Evolutionary conservation across 768 basidiomycete species (phyloP), one percentile per base, ranked within the genome.

Genomic region (Lentinus brumalis): DNA sequence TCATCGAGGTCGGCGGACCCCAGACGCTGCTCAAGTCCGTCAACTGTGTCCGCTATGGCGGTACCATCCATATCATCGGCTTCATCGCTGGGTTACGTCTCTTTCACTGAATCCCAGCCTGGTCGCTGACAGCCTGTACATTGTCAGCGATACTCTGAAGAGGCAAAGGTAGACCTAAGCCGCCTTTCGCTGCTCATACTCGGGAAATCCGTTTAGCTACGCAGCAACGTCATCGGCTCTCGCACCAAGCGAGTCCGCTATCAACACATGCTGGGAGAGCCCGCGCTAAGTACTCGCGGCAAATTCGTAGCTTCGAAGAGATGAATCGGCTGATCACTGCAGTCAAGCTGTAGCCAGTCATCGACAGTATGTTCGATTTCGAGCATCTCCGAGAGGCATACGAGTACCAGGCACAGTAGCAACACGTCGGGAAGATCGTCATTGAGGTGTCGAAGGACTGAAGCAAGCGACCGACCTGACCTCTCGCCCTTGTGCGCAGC

Each of bases 401-500:
- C 69, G 71, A 74, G 50, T 78, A 85, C 65, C 73, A 87, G 51
- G 76, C 79, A 62, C 80, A 78, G 2, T 83, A 86, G 61, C 77
- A 78, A 57, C 84, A 87, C 67, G 78, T 86, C 16, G 87, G 87
- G 11, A 87, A 88, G 72, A 77, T 86, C 8, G 83, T 84, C 21
- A 83, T 86, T 60, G 78, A 77, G 70, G 79, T 86, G 29, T 26
- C 71, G 7, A 35, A 35, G 35, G 35, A 35, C 11, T 35, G 35
- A 35, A 35, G 21, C 21, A 26, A 26, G 21, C 21, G 21, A 26
- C 21, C 21, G 21, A 26, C 21, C 21, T 35, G 6, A 35, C 35
- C 11, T 35, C 35, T 35, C 35, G 35, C 1, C 21, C 21, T 26
- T 26, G 21, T 26, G 21, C 21, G 21, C 21, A 26, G 21, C 21